Percentiles rank a stretch among this genome's conserved stretches.
phyloP scores from a whole-genome alignment of 768 basidiomycete genomes.

The Termitomyces eurrhizus region DNA sequence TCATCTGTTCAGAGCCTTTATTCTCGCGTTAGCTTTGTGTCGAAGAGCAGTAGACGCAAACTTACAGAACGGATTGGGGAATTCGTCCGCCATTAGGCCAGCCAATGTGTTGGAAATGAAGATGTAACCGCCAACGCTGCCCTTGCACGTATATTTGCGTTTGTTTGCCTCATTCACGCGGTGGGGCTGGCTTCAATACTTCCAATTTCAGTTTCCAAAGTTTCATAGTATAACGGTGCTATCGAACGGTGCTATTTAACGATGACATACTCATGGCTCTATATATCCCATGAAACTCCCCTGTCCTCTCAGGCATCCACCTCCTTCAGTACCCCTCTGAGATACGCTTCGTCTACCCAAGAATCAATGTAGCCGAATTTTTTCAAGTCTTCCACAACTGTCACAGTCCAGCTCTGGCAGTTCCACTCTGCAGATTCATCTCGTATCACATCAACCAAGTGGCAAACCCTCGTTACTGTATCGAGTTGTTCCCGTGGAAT shows the following conservation, averaged over 20 bases:
- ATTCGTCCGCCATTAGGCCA: constrained; percentile 66
- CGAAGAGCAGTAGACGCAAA: constrained; percentile 11
- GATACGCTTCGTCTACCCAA: not conserved
- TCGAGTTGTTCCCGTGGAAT: not conserved
- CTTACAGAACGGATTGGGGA: constrained; percentile 83
- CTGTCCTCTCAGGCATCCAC: not conserved
- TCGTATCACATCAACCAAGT: not conserved
- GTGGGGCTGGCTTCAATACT: too few species aligned
- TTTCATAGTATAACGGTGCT: not conserved
- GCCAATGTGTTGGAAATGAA: constrained; percentile 11
- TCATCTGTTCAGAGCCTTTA: constrained; percentile 95
- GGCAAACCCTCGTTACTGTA: not conserved
- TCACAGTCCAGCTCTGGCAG: not conserved
- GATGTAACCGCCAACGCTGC: not conserved
- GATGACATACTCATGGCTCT: not conserved
- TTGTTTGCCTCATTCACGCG: not conserved
- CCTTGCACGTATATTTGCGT: not conserved
- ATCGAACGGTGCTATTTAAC: not conserved
- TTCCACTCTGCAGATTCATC: not conserved
- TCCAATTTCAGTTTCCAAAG: too few species aligned
- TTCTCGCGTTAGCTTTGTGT: constrained; percentile 5
- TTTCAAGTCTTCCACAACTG: not conserved
- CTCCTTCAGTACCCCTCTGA: constrained; percentile 5
- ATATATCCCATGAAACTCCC: not conserved
- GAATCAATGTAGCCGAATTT: not conserved